Evolutionary conservation across 2,329 filamentous ascomycete genomes (phyloP).

Genomic region (Epichloe bromicola): DNA sequence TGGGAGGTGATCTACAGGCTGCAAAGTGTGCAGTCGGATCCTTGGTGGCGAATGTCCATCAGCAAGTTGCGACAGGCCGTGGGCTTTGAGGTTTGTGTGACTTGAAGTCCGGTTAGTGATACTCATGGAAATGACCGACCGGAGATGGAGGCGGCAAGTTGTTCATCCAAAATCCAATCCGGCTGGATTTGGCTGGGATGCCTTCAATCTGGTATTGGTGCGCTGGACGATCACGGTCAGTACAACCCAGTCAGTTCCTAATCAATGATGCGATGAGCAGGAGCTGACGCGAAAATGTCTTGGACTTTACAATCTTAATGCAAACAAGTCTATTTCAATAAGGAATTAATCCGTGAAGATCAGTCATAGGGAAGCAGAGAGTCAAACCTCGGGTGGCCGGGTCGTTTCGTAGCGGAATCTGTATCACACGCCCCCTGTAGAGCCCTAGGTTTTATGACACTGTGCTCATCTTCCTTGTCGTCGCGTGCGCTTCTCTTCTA

Average conservation of each 20-base stretch:
- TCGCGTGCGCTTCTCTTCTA: background rate
- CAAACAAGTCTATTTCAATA: constrained; percentile 9
- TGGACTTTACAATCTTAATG: constrained; percentile 9
- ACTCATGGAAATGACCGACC: background rate
- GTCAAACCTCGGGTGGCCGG: background rate
- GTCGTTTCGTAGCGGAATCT: background rate
- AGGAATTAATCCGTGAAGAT: constrained; percentile 2
- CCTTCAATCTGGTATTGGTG: background rate
- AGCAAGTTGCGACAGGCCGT: no score
- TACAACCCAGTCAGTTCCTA: background rate
- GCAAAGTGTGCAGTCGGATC: background rate
- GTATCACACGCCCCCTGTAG: background rate
- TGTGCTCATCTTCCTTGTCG: background rate
- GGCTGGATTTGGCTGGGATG: background rate
- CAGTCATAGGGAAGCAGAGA: background rate
- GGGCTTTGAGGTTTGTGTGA: no score
- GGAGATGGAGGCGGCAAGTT: background rate
- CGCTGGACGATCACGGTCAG: background rate
- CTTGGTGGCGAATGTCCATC: background rate
- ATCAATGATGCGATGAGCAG: background rate
- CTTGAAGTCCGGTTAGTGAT: background rate
- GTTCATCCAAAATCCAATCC: background rate
- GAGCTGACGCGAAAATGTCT: constrained; percentile 4
- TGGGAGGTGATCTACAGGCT: background rate
- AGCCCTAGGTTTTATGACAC: background rate